Percentiles rank a stretch among this genome's conserved stretches.
phyloP scores from a whole-genome alignment of 2,329 filamentous ascomycete species.

The Neonectria sp. region DNA sequence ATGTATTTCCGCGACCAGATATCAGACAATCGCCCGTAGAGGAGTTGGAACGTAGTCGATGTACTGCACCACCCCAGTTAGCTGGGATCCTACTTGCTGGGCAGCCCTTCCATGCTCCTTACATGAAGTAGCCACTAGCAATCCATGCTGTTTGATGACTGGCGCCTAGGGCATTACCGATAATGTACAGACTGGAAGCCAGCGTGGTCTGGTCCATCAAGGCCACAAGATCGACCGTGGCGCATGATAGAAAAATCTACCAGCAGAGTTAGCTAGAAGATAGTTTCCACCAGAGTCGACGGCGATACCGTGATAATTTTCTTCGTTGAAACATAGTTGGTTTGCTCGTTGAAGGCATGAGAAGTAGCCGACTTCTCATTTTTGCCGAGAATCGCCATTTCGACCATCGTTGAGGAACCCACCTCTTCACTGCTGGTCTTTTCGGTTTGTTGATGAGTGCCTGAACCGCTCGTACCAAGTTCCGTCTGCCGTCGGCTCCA shows the following conservation, averaged over 20 bases:
- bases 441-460: no score
- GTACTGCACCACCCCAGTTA: no score
- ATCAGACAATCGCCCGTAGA: slow-evolving; percentile 62
- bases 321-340: slow-evolving; percentile 66
- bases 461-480: no score
- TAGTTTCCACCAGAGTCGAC: slow-evolving; percentile 49
- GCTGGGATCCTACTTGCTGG: no score
- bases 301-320: slow-evolving; percentile 65
- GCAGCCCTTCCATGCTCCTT: neutral
- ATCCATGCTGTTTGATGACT: slow-evolving; percentile 69
- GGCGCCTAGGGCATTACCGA: slow-evolving; percentile 65
- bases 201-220: slow-evolving; percentile 72
- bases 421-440: no score
- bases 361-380: slow-evolving; percentile 27
- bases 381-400: slow-evolving; percentile 7
- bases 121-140: slow-evolving; percentile 70
- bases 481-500: no score
- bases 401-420: no score
- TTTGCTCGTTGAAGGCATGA: slow-evolving; percentile 67
- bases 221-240: slow-evolving; percentile 68
- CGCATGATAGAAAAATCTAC: slow-evolving; percentile 66
- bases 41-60: slow-evolving; percentile 50
- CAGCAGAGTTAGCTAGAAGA: no score
- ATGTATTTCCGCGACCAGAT: slow-evolving; percentile 63
- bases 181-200: slow-evolving; percentile 68